Base-by-base conservation (phyloP, 495 filamentous ascomycete genomes). In the Elaphomyces granulatus region DNA sequence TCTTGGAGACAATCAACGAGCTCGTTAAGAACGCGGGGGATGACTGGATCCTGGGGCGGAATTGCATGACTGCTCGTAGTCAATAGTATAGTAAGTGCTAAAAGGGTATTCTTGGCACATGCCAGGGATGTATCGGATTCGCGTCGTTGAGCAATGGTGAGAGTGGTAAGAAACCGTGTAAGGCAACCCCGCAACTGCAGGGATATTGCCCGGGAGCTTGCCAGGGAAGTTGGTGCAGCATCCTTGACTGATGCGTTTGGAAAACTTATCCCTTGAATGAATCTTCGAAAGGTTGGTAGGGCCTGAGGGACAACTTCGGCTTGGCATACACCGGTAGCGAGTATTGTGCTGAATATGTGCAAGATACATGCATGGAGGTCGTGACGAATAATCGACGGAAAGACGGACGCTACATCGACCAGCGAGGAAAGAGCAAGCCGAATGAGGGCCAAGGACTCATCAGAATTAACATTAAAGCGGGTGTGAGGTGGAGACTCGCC, bases 341-440 rank as follows among this genome's bases (percentile, higher is more conserved):
- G 78, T 36, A 95, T 92, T 3, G 83, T 94, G 32, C 80, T 80
- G 54, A 96, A 96, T 17, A 96, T 93, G 59, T 99, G 88, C 23
- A 96, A 68, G 48, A 96, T 94, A 53, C 87, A 94, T 33, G 90
- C 88, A 55, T 99, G 85, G 8, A 99, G 72, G 55, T 99, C 90
- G 36, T 86, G 86, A 56, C 87, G 86, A 61, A 99, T 99, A 46
- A 99, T 83, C 0, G 82, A 77, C 0, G 90, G 90, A 61, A 99
- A 99, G 12, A 95, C 85, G 35, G 87, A 82, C 6, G 92, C 84
- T 1, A 88, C 84, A 47, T 95, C 84, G 0, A 95, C 90, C 1
- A 99, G 73, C 8, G 92, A 82, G 46, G 84, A 77, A 14, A 99
- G 69, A 2, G 86, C 74, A 1, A 80, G 71, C 20, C 76, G 76